Conservation (phyloP, 768 basidiomycete genomes). For the Suillus variegatus region DNA sequence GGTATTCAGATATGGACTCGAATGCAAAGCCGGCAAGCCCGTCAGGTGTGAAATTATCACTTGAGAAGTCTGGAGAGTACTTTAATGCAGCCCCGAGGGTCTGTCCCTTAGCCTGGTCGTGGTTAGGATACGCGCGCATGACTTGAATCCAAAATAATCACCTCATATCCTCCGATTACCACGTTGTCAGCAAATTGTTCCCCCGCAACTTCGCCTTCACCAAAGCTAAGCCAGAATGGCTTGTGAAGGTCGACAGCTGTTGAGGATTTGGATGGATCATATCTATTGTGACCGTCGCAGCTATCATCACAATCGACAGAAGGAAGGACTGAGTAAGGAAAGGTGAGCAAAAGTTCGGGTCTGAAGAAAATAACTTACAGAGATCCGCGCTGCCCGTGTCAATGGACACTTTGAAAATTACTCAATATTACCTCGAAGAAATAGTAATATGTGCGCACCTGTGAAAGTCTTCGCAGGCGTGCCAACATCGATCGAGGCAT, state of each 20-base stretch:
- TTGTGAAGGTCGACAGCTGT: slow-evolving; percentile 31
- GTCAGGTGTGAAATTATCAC: slow-evolving; percentile 32
- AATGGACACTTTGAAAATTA: slow-evolving; percentile 39
- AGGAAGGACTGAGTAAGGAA: slow-evolving; percentile 45
- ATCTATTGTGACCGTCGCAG: slow-evolving; percentile 35
- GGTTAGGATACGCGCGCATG: slow-evolving; percentile 3
- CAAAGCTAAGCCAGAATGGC: slow-evolving; percentile 37
- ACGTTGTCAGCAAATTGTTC: slow-evolving; percentile 45
- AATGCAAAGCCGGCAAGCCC: slow-evolving; percentile 49
- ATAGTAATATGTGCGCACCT: slow-evolving; percentile 29
- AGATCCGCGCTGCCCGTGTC: slow-evolving; percentile 55
- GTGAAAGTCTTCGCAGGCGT: slow-evolving; percentile 45
- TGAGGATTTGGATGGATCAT: slow-evolving; percentile 31
- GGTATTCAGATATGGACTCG: slow-evolving; percentile 36
- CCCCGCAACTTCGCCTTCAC: slow-evolving; percentile 41
- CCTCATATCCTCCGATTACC: slow-evolving; percentile 38
- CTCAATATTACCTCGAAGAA: slow-evolving; percentile 2
- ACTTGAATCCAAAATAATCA: slow-evolving; percentile 17
- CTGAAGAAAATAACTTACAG: slow-evolving; percentile 12
- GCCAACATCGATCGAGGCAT: slow-evolving; percentile 47
- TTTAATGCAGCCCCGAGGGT: slow-evolving; percentile 44
- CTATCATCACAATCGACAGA: slow-evolving; percentile 23
- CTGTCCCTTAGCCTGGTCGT: slow-evolving; percentile 37
- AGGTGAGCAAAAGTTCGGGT: background rate
- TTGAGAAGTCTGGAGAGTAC: slow-evolving; percentile 35